Percentiles rank a stretch among this genome's conserved stretches.
Conservation (phyloP, 2,329 filamentous ascomycete species). For the Penicillium expansum region DNA sequence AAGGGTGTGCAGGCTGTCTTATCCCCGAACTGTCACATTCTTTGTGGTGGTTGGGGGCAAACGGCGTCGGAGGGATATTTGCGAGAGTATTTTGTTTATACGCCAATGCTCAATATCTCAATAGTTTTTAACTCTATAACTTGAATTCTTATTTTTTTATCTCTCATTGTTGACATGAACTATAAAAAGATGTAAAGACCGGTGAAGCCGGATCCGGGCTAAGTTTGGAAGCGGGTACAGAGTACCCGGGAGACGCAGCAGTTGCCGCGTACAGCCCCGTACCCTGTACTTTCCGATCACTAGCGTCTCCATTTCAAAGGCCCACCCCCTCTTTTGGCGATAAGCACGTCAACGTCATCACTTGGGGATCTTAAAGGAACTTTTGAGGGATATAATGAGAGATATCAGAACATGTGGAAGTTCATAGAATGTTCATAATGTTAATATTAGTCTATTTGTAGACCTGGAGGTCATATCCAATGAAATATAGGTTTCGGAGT, state of each 20-base stretch:
- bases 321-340: constrained; percentile 30
- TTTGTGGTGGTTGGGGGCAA: constrained; percentile 10
- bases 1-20: constrained; percentile 5
- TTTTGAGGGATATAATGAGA: not conserved
- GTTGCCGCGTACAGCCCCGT: constrained; percentile 8
- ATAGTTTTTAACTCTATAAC: not conserved
- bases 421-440: not conserved
- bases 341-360: constrained; percentile 27
- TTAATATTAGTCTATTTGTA: not conserved
- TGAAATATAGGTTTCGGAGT: not conserved
- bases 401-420: not conserved
- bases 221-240: constrained; percentile 10
- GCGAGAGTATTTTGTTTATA: constrained; percentile 20
- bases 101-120: constrained; percentile 1
- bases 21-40: constrained; percentile 12
- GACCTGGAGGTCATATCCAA: not conserved
- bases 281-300: constrained; percentile 8
- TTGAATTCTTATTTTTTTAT: not conserved
- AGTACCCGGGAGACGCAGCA: constrained; percentile 5
- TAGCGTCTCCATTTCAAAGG: constrained; percentile 9
- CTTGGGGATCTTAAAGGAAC: not conserved
- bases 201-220: constrained; percentile 5
- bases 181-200: not conserved
- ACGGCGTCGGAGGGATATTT: constrained; percentile 14
- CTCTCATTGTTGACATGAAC: not conserved